Base-by-base conservation (phyloP, 2,329 filamentous ascomycete genomes). In the Pyrenochaeta sp. region DNA sequence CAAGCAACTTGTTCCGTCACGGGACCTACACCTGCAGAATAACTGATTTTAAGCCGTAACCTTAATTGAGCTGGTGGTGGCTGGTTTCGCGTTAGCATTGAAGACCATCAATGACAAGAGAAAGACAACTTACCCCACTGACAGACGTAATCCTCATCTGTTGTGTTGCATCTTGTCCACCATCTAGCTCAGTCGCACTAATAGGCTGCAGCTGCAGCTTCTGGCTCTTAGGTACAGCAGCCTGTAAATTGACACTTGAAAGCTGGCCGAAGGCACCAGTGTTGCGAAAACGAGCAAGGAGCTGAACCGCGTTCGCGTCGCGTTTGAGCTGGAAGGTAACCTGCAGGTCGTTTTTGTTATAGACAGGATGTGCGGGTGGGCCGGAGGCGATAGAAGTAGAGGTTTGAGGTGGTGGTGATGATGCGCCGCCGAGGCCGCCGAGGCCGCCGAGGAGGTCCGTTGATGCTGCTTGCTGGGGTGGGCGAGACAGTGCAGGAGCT, bases 1-100 rank as follows among this genome's bases (percentile, higher is more conserved):
- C 95, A 99, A 79, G 97, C 96, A 53, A 98, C 92, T 78, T 98
- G 93, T 71, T 99, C 95, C 73, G 90, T 89, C 15, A 96, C 83
- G 58, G 89, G 84, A 46, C 87, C 87, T 20, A 82, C 85, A 52
- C 85, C 84, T 75, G 90, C 90, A 30, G 85, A 81, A 74, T 92
- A 98, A 51, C 86, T 87, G 69, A 99, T 86, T 78, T 92, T 92
- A 69, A 99, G 81, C 71, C 95, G 88, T 66, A 99, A 81, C 58
- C 94, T 87, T 60, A 99, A 78, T 69, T 83, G 85, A 31, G 84
- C 73, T 50, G 86, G 85, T 51, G 88, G 85, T 62, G 90, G 83
- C 95, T 97, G 68, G 30, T 62, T 36, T 29, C 36, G 43, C 42
- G 56, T 71, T 64, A 76, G 64, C 48, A 52, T 60, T 15, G 14